Conservation (phyloP, 2,329 filamentous ascomycete genomes). For the Microdochium bolleyi region DNA sequence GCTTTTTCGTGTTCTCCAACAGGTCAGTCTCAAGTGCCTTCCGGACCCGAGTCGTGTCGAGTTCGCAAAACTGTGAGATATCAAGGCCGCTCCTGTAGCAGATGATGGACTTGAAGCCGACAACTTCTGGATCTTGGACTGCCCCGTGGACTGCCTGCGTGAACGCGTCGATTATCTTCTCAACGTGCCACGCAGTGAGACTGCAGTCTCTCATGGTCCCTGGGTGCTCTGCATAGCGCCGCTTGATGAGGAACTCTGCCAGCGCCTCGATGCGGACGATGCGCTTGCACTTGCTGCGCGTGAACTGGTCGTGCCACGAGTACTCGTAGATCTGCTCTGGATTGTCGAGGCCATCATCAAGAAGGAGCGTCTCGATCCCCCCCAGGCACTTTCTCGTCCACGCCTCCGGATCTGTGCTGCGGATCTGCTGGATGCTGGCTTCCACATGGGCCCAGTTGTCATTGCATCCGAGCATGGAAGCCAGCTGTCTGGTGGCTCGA, state of each 20-base stretch:
- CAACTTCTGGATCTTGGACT: conserved; percentile 59
- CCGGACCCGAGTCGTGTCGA: conserved; percentile 31
- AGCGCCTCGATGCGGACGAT: conserved; percentile 73
- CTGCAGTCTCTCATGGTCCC: conserved; percentile 10
- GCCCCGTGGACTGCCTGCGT: conserved; percentile 43
- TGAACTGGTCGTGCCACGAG: conserved; percentile 59
- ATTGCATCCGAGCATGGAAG: conserved; percentile 54
- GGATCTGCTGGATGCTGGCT: conserved; percentile 31
- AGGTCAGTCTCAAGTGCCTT: conserved; percentile 28
- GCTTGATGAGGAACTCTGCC: conserved; percentile 53
- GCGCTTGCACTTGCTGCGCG: conserved; percentile 55
- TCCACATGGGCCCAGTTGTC: conserved; percentile 51
- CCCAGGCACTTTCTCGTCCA: conserved; percentile 59
- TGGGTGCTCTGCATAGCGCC: conserved; percentile 30
- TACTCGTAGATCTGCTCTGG: conserved; percentile 49
- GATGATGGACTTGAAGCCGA: conserved; percentile 75
- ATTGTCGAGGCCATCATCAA: conserved; percentile 67
- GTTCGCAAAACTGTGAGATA: conserved; percentile 30
- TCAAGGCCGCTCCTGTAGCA: conserved; percentile 73
- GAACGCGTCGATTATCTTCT: conserved; percentile 41
- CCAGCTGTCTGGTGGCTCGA: conserved; percentile 61
- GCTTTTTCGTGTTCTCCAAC: conserved; percentile 18
- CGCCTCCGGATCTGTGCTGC: conserved; percentile 36
- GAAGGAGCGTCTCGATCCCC: conserved; percentile 64
- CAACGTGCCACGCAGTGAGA: conserved; percentile 26